These are phyloP conservation scores for Dactylellina parvicollis DNA, from an alignment of 2,329 filamentous ascomycete species.

Conservation along the genomic window DNA sequence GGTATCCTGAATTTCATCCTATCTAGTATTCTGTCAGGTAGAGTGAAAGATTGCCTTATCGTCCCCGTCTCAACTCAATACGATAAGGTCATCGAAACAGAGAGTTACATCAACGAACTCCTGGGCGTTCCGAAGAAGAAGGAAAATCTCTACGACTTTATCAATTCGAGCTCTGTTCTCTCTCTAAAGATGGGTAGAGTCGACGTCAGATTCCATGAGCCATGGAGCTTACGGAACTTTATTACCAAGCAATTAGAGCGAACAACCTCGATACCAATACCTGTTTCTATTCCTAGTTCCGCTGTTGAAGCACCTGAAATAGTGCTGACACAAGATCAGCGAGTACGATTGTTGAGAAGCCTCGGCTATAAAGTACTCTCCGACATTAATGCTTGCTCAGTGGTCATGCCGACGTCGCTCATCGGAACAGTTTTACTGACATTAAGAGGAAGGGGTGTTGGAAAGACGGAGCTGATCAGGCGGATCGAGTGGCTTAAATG, in stretches of 20 bases:
- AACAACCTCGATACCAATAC: slow-evolving; percentile 60
- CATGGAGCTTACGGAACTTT: slow-evolving; percentile 88
- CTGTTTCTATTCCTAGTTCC: slow-evolving; percentile 58
- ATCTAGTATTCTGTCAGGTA: slow-evolving; percentile 86
- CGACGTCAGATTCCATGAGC: slow-evolving; percentile 94
- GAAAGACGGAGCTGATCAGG: slow-evolving; percentile 82
- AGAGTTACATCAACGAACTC: slow-evolving; percentile 94
- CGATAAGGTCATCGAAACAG: slow-evolving; percentile 98
- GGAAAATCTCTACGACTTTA: slow-evolving; percentile 88
- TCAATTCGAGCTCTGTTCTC: slow-evolving; percentile 87
- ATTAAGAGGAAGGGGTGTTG: slow-evolving; percentile 87
- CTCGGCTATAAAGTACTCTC: slow-evolving; percentile 91
- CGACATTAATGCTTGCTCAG: slow-evolving; percentile 94
- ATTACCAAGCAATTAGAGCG: slow-evolving; percentile 75
- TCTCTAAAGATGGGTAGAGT: slow-evolving; percentile 89
- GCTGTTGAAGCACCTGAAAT: slow-evolving; percentile 32
- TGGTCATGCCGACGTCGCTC: slow-evolving; percentile 96
- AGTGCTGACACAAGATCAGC: slow-evolving; percentile 64
- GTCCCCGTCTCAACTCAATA: slow-evolving; percentile 98
- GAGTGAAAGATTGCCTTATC: slow-evolving; percentile 89
- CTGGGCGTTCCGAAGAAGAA: slow-evolving; percentile 94
- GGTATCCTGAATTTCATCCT: slow-evolving; percentile 92
- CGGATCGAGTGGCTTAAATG: slow-evolving; percentile 89
- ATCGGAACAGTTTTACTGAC: slow-evolving; percentile 94
- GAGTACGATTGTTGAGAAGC: slow-evolving; percentile 80